Percentiles rank a stretch among this genome's conserved stretches.
Conservation (phyloP, 345 rosid species). For the Rhodamnia rubescens region DNA sequence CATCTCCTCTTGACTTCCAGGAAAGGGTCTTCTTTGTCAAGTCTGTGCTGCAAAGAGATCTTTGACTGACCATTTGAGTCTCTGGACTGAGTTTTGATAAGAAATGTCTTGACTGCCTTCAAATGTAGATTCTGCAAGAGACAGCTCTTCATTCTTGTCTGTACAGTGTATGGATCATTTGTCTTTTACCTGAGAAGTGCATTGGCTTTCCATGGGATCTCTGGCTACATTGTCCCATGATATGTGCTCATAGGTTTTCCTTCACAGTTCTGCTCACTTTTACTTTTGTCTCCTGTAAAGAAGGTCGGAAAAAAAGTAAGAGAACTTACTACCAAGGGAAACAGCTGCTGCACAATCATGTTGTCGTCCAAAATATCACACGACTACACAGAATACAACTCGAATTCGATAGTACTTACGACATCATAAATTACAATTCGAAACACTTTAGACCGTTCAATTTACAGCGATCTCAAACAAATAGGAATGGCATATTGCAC, state of each 20-base stretch:
- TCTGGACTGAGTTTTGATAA: neutral
- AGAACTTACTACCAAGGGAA: neutral
- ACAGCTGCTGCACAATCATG: neutral
- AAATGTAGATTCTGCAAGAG: neutral
- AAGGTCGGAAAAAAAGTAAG: neutral
- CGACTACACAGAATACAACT: neutral
- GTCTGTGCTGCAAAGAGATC: neutral
- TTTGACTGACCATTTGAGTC: neutral
- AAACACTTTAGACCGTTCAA: neutral
- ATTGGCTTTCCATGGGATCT: neutral
- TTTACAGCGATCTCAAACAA: neutral
- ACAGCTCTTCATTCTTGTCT: neutral
- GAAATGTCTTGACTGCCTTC: neutral
- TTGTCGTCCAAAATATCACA: neutral
- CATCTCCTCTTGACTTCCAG: neutral
- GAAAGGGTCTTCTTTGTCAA: neutral
- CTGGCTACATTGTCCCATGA: neutral
- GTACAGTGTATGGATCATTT: neutral
- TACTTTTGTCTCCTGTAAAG: neutral
- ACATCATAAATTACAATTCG: neutral
- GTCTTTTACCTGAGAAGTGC: neutral
- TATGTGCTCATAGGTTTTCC: neutral
- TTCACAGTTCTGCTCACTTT: neutral
- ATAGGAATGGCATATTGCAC: neutral
- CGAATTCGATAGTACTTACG: neutral